A percentile compares a stretch with the other conserved stretches of the same genome.
These are phyloP conservation scores for Monosporascus sp. DNA, from an alignment of 2,329 filamentous ascomycete species.

Conservation along the genomic window DNA sequence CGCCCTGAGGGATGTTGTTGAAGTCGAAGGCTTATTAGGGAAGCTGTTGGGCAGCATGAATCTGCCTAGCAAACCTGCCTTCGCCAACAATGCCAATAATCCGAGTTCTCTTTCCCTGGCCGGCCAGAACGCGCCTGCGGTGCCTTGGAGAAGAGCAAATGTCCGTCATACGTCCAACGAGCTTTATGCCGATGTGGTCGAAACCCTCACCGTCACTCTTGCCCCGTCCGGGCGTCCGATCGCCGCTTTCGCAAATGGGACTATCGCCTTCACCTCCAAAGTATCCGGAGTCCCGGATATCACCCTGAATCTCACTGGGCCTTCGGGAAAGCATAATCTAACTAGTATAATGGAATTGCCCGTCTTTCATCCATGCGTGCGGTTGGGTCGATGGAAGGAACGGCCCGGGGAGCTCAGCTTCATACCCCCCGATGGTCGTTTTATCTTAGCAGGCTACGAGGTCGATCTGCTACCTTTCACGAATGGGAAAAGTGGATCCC, in stretches of 20 bases:
- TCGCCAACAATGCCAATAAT: constrained; percentile 33
- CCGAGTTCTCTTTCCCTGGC: constrained; percentile 35
- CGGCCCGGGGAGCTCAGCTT: constrained; percentile 90
- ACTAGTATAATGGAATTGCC: constrained; percentile 74
- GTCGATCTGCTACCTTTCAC: constrained; percentile 79
- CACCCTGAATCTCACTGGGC: constrained; percentile 71
- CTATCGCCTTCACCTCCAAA: constrained; percentile 90
- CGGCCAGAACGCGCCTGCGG: constrained; percentile 43
- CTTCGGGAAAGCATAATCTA: constrained; percentile 74
- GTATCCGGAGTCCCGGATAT: constrained; percentile 93
- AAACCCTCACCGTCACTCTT: constrained; percentile 80
- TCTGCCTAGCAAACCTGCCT: constrained; percentile 55
- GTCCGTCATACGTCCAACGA: constrained; percentile 96
- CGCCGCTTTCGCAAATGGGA: constrained; percentile 82
- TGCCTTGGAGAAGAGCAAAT: constrained; percentile 88
- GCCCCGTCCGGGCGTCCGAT: constrained; percentile 86
- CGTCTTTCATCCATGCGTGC: constrained; percentile 93
- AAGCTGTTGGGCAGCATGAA: constrained; percentile 85
- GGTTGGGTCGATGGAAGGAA: constrained; percentile 84
- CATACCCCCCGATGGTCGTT: constrained; percentile 88
- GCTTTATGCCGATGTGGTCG: constrained; percentile 91
- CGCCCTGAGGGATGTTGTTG: constrained; percentile 82
- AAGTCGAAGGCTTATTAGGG: constrained; percentile 85
- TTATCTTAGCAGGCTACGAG: constrained; percentile 90
- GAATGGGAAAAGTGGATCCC: constrained; percentile 48